Percentiles rank a stretch among this genome's conserved stretches.
phyloP scores from a whole-genome alignment of 164 flowering plant species.

The grape (Vitis vinifera) region ASM3070453v1 NC_081823.1:7552001-7552500 shows the following conservation, averaged over 20 bases:
- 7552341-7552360: neutral
- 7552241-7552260: neutral
- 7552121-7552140: too few relatives aligned
- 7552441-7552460: neutral
- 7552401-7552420: neutral
- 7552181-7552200: too few relatives aligned
- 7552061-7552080: too few relatives aligned
- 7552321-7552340: neutral
- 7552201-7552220: too few relatives aligned
- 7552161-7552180: too few relatives aligned
- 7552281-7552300: neutral
- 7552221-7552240: too few relatives aligned
- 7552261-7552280: neutral
- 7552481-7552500: neutral
- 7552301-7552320: neutral
- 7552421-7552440: neutral
- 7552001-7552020: too few relatives aligned
- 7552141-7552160: too few relatives aligned
- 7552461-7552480: constrained; percentile 7
- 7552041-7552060: too few relatives aligned
- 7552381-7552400: neutral
- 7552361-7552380: neutral
- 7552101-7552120: too few relatives aligned
- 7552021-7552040: too few relatives aligned
- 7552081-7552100: too few relatives aligned